Conservation (phyloP, 2,329 filamentous ascomycete genomes). For the Colletotrichum phormii region DNA sequence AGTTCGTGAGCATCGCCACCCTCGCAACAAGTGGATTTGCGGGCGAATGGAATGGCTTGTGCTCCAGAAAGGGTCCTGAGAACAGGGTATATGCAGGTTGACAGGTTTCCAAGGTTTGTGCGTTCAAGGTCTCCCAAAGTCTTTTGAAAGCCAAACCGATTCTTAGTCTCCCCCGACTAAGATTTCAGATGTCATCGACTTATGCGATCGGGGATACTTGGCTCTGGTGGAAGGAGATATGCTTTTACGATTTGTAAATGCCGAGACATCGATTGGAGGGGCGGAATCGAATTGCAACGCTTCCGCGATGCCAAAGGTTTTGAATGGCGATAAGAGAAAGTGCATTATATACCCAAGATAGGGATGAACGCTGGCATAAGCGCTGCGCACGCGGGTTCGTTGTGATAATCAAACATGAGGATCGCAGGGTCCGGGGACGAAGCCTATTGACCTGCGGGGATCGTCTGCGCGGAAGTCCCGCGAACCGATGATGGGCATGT, state of each 20-base stretch:
- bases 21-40: not conserved
- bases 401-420: constrained; percentile 1
- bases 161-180: not conserved
- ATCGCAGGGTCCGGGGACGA: constrained; percentile 11
- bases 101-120: not conserved
- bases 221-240: not conserved
- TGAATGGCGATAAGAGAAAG: not conserved
- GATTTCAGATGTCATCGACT: not conserved
- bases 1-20: constrained; percentile 3
- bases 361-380: constrained; percentile 15
- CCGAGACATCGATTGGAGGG: not conserved
- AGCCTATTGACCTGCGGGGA: constrained; percentile 2
- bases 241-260: not conserved
- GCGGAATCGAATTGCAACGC: constrained; percentile 11
- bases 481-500: not conserved
- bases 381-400: constrained; percentile 5
- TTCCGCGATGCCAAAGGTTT: constrained; percentile 17
- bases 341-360: constrained; percentile 9
- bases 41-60: constrained; percentile 17
- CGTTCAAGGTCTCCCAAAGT: not conserved
- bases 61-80: not conserved
- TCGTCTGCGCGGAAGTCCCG: constrained; percentile 4
- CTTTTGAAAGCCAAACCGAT: not conserved
- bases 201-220: not conserved
- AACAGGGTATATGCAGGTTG: constrained; percentile 1